A percentile compares a stretch with the other conserved stretches of the same genome.
Conservation (phyloP, 2,329 filamentous ascomycete species). For the Aureobasidium melanogenum region DNA sequence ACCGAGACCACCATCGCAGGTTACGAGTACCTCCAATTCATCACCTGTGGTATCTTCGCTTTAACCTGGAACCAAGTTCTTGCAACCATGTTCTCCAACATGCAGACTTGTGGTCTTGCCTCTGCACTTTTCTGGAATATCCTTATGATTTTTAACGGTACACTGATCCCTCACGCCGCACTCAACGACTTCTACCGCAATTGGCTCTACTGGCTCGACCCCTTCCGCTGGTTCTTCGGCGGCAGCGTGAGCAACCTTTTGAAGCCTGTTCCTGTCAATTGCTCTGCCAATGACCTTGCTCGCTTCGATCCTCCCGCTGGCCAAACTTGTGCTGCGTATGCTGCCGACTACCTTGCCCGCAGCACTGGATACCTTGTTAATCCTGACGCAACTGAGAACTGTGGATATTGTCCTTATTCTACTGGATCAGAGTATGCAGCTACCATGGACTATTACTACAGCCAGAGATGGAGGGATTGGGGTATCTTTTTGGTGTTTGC, state of each 20-base stretch:
- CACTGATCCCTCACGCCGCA: constrained; percentile 4
- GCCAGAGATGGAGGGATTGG: constrained; percentile 11
- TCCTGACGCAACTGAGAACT: constrained; percentile 25
- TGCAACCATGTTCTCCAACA: constrained; percentile 6
- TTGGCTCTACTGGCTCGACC: constrained; percentile 54
- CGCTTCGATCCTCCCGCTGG: constrained; percentile 27
- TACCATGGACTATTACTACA: constrained; percentile 9
- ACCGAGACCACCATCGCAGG: constrained; percentile 47
- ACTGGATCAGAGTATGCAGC: constrained; percentile 10
- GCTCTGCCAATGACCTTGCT: constrained; percentile 28
- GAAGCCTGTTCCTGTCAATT: constrained; percentile 31
- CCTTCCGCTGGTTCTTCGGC: constrained; percentile 29
- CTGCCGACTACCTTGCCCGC: constrained; percentile 26
- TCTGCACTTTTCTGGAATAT: constrained; percentile 13
- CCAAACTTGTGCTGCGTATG: constrained; percentile 33
- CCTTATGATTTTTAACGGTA: constrained; percentile 11
- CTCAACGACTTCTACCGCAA: constrained; percentile 12
- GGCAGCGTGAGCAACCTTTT: constrained; percentile 44
- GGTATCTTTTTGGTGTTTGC: constrained; percentile 7
- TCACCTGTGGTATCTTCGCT: not conserved
- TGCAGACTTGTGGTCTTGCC: constrained; percentile 12
- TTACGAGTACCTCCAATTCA: constrained; percentile 6
- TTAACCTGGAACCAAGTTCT: constrained; percentile 2
- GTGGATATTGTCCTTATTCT: constrained; percentile 13
- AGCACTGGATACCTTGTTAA: constrained; percentile 33